Conservation (phyloP, 768 basidiomycete genomes). For the Termitomyces sp. region DNA sequence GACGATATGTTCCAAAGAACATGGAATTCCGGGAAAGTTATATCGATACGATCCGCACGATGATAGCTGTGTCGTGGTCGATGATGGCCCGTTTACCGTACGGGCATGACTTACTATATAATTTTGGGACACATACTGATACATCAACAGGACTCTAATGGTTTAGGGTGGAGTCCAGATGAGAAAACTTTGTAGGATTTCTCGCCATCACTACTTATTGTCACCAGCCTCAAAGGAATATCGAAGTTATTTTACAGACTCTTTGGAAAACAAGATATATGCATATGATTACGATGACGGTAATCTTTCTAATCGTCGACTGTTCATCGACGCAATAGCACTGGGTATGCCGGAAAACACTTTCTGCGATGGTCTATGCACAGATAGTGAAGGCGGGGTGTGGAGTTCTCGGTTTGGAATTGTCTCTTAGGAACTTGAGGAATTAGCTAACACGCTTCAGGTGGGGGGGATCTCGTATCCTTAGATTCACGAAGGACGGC, state of each 20-base stretch:
- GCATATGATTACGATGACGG: conserved; percentile 63
- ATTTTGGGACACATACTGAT: conserved; percentile 7
- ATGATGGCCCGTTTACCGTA: conserved; percentile 65
- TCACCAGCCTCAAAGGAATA: neutral
- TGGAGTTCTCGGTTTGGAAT: conserved; percentile 53
- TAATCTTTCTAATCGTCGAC: conserved; percentile 47
- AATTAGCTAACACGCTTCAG: conserved; percentile 24
- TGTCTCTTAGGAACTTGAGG: neutral
- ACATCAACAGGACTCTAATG: conserved; percentile 51
- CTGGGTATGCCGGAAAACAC: conserved; percentile 44
- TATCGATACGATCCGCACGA: conserved; percentile 53
- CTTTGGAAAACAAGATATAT: conserved; percentile 58
- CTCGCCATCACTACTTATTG: neutral
- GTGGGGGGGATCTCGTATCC: conserved; percentile 60
- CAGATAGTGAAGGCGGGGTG: conserved; percentile 56
- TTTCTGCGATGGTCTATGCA: conserved; percentile 62
- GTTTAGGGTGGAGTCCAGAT: conserved; percentile 59
- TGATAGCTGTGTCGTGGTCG: conserved; percentile 42
- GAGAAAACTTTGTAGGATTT: conserved; percentile 50
- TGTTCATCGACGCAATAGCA: conserved; percentile 52
- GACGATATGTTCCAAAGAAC: conserved; percentile 48
- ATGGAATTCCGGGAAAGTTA: conserved; percentile 47
- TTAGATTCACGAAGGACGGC: conserved; percentile 52
- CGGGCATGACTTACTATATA: conserved; percentile 10
- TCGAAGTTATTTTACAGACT: conserved; percentile 68